Evolutionary conservation across 192 early-diverging fungal genomes (phyloP), one percentile per base, ranked within the genome.

Genomic region (Podila minutissima): DNA sequence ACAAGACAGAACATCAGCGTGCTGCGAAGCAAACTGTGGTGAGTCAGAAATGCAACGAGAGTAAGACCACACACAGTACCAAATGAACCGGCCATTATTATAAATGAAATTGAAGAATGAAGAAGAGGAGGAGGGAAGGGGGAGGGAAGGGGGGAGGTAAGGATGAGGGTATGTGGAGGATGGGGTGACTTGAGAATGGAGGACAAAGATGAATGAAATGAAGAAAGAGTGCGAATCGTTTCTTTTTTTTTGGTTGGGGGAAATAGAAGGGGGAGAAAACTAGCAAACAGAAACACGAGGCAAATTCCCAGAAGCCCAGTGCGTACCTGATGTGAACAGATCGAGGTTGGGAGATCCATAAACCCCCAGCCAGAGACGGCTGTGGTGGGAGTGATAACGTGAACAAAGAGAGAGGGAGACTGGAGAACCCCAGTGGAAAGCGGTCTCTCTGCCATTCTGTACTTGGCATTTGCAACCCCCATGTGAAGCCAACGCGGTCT

Each of bases 61-160:
- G 10, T n/a, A 24, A 33, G 20, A 6, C 20, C 12, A 9, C 37
- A n/a, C 57, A 22, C 57, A 17, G 10, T 69, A 69, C 67, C 67
- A 26, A 69, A 48, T 5, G 67, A n/a, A 17, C 57, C 26, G 31
- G 67, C 60, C 67, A 69, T 69, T 69, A 69, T 38, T 28, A 8
- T 29, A 38, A n/a, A 12, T 49, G 66, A 31, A 12, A 58, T 29
- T 8, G 15, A 48, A 53, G 22, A 38, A n/a, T 7, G 41, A 38
- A 26, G 38, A 11, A 24, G 26, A 32, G 8, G 13, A 19, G 8
- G 35, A 59, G 17, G 24, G 31, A 22, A 12, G 11, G 11, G 15
- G 26, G 32, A 4, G 37, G 13, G 32, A 48, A 24, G 28, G n/a
- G 29, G 38, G 13, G 35, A 59, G 9, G 26, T 26, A 17, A 15